Evolutionary conservation across 1,284 basidiomycete genomes (phyloP), one percentile per base, ranked within the genome.

Genomic region (Ceratobasidium sp.): DNA sequence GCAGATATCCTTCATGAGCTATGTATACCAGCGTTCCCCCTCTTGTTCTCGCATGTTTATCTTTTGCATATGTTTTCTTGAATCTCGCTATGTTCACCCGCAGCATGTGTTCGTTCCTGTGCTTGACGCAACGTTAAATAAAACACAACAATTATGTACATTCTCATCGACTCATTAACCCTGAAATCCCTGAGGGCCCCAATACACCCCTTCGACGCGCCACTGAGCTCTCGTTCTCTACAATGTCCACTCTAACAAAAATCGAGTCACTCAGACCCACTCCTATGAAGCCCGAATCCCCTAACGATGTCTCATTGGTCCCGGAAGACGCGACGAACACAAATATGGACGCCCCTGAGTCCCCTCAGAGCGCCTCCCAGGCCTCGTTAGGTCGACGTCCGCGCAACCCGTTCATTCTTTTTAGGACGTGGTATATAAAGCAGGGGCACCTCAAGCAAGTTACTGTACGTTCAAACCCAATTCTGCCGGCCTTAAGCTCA

Each of bases 111-210:
- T 60, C 36, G 56, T 47, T 59, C 27, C 67, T 24, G 45, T 71
- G 67, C 45, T 71, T 50, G 44, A 48, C 17, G 44, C 53, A 60
- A 22, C 44, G 14, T 41, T 29, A 59, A 71, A 71, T 56, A 71
- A 50, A 29, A 71, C 67, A 71, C 54, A 48, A 71, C 56, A 59
- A 71, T 71, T 71, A 71, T 71, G 56, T 71, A 71, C 67, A 57
- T 44, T 48, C 36, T 56, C 5, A 59, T 64, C 62, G 19, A 71
- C 41, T 71, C 54, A 71, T 71, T 71, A 71, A 71, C 67, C 67
- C 67, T 71, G 67, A 71, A 54, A 45, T 24, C 67, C 66, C 54
- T 71, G 47, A 19, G 44, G 22, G 51, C 24, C 51, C 59, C 59
- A 33, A 31, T n/a, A 47, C 60, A 71, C 67, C 67, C 54, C 45